A percentile compares a stretch with the other conserved stretches of the same genome.
phyloP scores from a whole-genome alignment of 2,329 filamentous ascomycete species.

The Fusarium sp. region DNA sequence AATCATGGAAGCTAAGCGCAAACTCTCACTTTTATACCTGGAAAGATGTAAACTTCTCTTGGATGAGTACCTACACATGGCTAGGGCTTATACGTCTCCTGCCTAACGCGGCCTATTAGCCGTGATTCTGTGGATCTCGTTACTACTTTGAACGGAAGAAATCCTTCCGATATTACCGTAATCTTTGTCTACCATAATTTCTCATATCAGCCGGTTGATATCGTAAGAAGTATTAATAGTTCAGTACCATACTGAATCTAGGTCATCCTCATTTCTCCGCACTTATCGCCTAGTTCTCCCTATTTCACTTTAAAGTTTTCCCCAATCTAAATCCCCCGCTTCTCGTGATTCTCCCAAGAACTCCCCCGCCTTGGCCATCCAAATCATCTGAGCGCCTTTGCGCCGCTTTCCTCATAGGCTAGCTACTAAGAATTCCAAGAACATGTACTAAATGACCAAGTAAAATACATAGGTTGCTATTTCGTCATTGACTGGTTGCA shows the following conservation, averaged over 20 bases:
- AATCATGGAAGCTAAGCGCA: too few relatives aligned
- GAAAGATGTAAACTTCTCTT: too few relatives aligned
- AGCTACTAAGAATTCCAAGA: neutral
- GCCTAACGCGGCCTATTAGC: too few relatives aligned
- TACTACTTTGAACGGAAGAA: too few relatives aligned
- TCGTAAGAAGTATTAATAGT: neutral
- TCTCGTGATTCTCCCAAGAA: neutral
- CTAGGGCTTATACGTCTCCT: too few relatives aligned
- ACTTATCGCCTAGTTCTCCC: neutral
- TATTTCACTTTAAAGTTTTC: neutral
- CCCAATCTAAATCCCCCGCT: constrained; percentile 2
- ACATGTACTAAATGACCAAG: neutral
- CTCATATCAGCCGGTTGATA: neutral
- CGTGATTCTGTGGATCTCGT: too few relatives aligned
- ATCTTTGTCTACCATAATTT: too few relatives aligned
- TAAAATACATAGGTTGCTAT: neutral
- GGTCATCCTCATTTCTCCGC: neutral
- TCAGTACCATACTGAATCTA: neutral
- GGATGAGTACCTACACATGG: too few relatives aligned
- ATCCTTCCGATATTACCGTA: too few relatives aligned
- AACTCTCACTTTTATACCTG: too few relatives aligned
- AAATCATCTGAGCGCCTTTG: neutral
- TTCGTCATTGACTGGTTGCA: too few relatives aligned
- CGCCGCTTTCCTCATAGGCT: constrained; percentile 21
- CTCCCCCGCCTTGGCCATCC: neutral